These are phyloP conservation scores for Turritis glabra DNA, from an alignment of 345 rosid species.

Conservation along the genomic window DNA sequence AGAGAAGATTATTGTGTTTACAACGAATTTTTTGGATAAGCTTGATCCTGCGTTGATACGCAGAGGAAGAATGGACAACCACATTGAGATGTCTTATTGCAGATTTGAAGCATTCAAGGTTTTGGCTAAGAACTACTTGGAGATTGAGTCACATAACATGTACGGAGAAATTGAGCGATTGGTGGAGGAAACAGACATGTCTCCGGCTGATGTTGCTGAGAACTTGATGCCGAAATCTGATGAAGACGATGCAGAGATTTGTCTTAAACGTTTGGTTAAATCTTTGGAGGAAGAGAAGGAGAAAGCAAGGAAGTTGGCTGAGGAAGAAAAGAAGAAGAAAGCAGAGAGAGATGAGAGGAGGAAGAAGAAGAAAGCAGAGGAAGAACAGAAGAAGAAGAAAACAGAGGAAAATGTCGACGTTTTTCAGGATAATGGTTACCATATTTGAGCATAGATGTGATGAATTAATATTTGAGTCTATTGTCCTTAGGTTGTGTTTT, in stretches of 20 bases:
- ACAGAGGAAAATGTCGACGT: not conserved
- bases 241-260: slow-evolving; percentile 31
- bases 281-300: slow-evolving; percentile 41
- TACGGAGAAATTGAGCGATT: slow-evolving; percentile 22
- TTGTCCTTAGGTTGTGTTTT: not conserved
- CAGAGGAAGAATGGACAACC: slow-evolving; percentile 49
- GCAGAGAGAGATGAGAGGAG: not conserved
- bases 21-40: slow-evolving; percentile 43
- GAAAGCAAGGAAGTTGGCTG: slow-evolving; percentile 10
- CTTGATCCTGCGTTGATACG: slow-evolving; percentile 45
- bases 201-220: slow-evolving; percentile 50
- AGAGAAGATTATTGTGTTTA: slow-evolving; percentile 46
- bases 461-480: not conserved
- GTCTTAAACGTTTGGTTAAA: slow-evolving; percentile 36
- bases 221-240: slow-evolving; percentile 44
- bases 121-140: slow-evolving; percentile 45
- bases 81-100: slow-evolving; percentile 44
- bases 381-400: not conserved
- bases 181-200: slow-evolving; percentile 29
- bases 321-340: slow-evolving; percentile 27
- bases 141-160: slow-evolving; percentile 34
- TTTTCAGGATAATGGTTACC: not conserved
- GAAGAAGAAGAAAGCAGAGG: slow-evolving; percentile 2
- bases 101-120: slow-evolving; percentile 44
- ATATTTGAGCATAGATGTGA: not conserved